Evolutionary conservation across 371 early-diverging fungal genomes (phyloP).

Genomic region (Haplosporangium sp.): DNA sequence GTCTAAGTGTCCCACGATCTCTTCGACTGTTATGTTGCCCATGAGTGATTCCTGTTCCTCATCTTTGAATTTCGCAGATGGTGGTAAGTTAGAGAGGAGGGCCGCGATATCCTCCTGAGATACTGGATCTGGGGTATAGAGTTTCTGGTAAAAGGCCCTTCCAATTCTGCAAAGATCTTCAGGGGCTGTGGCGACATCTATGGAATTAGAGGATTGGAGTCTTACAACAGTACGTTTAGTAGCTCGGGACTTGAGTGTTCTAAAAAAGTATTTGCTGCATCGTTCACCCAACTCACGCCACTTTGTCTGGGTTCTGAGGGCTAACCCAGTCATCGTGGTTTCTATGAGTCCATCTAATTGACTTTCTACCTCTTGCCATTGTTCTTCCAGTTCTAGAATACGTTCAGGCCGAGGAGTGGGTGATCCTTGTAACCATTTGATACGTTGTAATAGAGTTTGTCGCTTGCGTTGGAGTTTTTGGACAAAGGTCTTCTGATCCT

Average conservation of each 20-base stretch:
- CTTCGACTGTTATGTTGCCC: neutral
- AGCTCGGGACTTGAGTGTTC: neutral
- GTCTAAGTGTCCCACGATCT: neutral
- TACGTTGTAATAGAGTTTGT: no score
- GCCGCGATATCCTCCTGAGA: no score
- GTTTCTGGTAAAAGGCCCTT: neutral
- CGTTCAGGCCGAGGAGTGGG: no score
- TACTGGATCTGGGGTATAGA: conserved; percentile 7
- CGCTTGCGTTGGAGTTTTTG: no score
- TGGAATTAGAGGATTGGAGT: neutral
- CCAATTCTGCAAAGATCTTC: neutral
- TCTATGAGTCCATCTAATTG: neutral
- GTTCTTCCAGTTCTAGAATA: neutral
- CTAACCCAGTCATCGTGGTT: neutral
- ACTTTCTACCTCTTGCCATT: no score
- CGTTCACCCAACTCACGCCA: neutral
- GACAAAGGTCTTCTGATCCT: no score
- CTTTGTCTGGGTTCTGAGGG: no score
- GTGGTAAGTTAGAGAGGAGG: no score
- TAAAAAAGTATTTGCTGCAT: conserved; percentile 6
- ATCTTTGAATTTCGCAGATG: no score
- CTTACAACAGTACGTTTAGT: neutral
- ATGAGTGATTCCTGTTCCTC: no score
- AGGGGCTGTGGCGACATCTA: neutral
- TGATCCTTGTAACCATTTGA: no score